phyloP scores from a whole-genome alignment of 352 stramenopile genomes.

The Pelagophyceae sp. region DNA sequence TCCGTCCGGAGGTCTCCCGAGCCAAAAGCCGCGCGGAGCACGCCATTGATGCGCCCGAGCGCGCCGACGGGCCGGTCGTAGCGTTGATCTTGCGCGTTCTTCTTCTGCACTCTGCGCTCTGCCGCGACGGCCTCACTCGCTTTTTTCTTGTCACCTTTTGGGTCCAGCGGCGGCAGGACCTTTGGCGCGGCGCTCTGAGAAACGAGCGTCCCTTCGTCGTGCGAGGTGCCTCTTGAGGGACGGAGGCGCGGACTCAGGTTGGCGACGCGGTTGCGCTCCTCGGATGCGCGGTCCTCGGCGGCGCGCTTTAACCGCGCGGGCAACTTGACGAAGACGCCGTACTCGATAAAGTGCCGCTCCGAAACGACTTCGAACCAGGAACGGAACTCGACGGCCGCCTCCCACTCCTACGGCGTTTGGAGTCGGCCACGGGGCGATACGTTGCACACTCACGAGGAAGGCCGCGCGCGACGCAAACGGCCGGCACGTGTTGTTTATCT shows the following conservation, averaged over 20 bases:
- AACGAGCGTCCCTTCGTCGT: too few species aligned
- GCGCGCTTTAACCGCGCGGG: too few species aligned
- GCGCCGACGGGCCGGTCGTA: too few species aligned
- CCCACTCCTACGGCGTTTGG: not conserved
- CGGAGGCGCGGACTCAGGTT: not conserved
- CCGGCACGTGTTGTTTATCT: not conserved
- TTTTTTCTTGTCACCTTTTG: not conserved
- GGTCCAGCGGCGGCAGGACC: not conserved
- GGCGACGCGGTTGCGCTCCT: not conserved
- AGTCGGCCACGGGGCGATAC: not conserved
- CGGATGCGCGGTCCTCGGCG: too few species aligned
- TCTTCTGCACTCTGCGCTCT: not conserved
- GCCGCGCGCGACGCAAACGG: not conserved
- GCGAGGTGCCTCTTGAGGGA: not conserved
- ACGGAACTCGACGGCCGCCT: slow-evolving; percentile 5
- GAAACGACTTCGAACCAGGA: not conserved
- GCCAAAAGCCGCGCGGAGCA: too few species aligned
- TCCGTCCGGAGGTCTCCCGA: too few species aligned
- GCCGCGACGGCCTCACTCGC: not conserved
- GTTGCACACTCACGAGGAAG: not conserved
- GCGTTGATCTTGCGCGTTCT: not conserved
- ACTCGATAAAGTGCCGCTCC: too few species aligned
- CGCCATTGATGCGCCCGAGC: too few species aligned
- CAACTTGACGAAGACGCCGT: too few species aligned
- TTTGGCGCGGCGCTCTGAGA: not conserved